Conservation (phyloP, 805 yeast species). For the Saccharomyces eubayanus region DNA sequence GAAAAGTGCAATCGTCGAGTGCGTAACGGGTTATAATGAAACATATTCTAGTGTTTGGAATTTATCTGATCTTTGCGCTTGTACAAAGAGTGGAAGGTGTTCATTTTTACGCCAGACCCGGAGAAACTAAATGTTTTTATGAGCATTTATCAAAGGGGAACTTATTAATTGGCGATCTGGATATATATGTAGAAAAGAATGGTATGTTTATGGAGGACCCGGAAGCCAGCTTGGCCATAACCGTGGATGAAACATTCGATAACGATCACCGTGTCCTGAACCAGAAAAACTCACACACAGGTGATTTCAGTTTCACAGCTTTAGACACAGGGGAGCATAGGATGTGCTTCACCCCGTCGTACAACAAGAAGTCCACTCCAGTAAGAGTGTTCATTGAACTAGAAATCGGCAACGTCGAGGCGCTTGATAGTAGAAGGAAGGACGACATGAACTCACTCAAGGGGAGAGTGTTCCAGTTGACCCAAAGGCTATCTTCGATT, state of each 20-base stretch:
- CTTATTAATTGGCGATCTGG: conserved; percentile 65
- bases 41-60: neutral
- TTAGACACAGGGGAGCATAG: conserved; percentile 78
- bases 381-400: conserved; percentile 71
- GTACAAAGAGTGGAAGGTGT: conserved; percentile 21
- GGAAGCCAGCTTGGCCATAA: conserved; percentile 5
- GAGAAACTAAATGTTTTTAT: conserved; percentile 71
- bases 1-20: neutral
- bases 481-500: conserved; percentile 48
- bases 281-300: conserved; percentile 52
- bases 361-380: conserved; percentile 27
- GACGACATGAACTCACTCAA: conserved; percentile 46
- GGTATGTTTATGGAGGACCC: conserved; percentile 41
- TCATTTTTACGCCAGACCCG: conserved; percentile 74
- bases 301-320: conserved; percentile 75
- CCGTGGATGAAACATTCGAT: conserved; percentile 61
- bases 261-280: conserved; percentile 67
- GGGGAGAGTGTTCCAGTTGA: conserved; percentile 48
- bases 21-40: neutral
- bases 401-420: conserved; percentile 55
- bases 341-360: conserved; percentile 57
- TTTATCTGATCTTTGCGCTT: neutral
- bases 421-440: conserved; percentile 54
- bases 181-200: conserved; percentile 50
- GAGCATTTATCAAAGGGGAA: conserved; percentile 71